phyloP scores from a whole-genome alignment of 352 stramenopile genomes.

The Globisporangium yorkense region DNA sequence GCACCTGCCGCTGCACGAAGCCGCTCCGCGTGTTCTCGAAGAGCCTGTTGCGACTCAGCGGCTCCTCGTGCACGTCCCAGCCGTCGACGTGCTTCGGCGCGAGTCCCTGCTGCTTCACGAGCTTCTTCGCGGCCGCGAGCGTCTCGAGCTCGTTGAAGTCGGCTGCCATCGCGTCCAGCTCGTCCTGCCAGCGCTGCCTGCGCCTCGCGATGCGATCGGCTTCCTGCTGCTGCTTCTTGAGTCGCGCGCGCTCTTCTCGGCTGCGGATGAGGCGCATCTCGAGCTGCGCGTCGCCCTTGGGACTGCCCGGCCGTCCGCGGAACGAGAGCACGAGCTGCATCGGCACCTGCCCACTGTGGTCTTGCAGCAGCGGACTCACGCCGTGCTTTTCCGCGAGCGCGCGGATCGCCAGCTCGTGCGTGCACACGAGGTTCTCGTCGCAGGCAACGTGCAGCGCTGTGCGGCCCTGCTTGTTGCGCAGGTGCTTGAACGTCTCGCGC shows the following conservation, averaged over 20 bases:
- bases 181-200: conserved; percentile 32
- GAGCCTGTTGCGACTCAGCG: conserved; percentile 45
- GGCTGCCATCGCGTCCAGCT: conserved; percentile 29
- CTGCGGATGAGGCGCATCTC: conserved; percentile 26
- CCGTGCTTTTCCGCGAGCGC: conserved; percentile 44
- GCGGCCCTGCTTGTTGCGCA: conserved; percentile 53
- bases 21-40: conserved; percentile 56
- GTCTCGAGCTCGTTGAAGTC: conserved; percentile 60
- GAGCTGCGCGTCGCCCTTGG: conserved; percentile 25
- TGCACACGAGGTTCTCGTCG: conserved; percentile 81
- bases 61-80: conserved; percentile 53
- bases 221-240: conserved; percentile 26
- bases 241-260: conserved; percentile 23
- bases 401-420: conserved; percentile 61
- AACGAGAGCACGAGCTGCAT: conserved; percentile 42
- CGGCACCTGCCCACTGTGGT: conserved; percentile 35
- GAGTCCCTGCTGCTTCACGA: conserved; percentile 17
- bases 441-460: conserved; percentile 68
- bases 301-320: conserved; percentile 54
- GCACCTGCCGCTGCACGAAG: conserved; percentile 64
- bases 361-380: conserved; percentile 41
- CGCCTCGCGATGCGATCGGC: conserved; percentile 23
- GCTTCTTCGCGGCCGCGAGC: conserved; percentile 26
- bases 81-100: conserved; percentile 14
- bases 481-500: conserved; percentile 56